Percentiles rank a stretch among this genome's conserved stretches.
Conservation (phyloP, 495 filamentous ascomycete genomes). For the Penicillium cataractarum region DNA sequence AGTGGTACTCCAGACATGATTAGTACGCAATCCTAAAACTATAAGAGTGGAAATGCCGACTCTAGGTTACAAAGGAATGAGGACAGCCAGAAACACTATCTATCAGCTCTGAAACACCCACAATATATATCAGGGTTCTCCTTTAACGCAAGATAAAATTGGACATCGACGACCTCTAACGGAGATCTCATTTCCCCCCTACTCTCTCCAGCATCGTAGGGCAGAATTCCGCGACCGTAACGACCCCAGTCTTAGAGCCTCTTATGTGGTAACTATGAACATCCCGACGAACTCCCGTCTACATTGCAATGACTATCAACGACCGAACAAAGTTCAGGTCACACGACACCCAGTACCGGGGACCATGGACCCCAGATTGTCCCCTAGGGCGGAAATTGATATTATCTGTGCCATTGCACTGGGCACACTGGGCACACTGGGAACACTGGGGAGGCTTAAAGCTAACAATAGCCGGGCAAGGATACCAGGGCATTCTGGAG, state of each 20-base stretch:
- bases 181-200: background rate
- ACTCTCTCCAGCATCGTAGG: background rate
- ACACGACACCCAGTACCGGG: conserved; percentile 16
- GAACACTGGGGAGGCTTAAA: too few species aligned
- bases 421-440: too few species aligned
- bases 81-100: background rate
- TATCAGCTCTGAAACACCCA: background rate
- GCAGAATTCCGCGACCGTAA: background rate
- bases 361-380: background rate
- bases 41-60: background rate
- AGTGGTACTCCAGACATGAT: background rate
- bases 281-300: conserved; percentile 14
- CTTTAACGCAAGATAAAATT: background rate
- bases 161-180: background rate
- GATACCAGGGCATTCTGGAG: background rate
- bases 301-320: conserved; percentile 12
- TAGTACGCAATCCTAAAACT: background rate
- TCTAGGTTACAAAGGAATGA: background rate
- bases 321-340: conserved; percentile 9
- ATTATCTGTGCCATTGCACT: background rate
- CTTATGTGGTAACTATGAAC: conserved; percentile 7
- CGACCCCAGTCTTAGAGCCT: conserved; percentile 4
- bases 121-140: background rate
- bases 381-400: background rate
- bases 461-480: background rate